Percentiles rank a stretch among this genome's conserved stretches.
These are phyloP conservation scores for Fraxinus pennsylvanica DNA, from an alignment of 257 asterid species.

Conservation along the genomic window DNA sequence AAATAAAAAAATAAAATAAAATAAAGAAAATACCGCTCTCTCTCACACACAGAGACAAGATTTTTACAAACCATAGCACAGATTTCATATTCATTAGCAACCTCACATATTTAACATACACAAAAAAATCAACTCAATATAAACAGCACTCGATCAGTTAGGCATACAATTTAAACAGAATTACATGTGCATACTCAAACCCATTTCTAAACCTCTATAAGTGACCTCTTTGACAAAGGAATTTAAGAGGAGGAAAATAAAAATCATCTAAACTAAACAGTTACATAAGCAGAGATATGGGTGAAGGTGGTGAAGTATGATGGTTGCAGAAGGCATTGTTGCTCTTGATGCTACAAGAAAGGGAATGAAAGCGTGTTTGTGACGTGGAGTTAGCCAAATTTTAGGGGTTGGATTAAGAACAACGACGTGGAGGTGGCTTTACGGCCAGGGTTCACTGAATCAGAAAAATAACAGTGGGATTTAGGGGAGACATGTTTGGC, in stretches of 20 bases:
- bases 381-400: not conserved
- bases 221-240: not conserved
- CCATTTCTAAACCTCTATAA: not conserved
- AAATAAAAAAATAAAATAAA: no score
- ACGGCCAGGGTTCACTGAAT: not conserved
- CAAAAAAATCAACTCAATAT: not conserved
- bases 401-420: not conserved
- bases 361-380: not conserved
- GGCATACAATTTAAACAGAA: not conserved
- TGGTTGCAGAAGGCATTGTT: not conserved
- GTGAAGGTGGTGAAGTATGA: not conserved
- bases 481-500: not conserved
- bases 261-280: not conserved
- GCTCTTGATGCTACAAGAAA: not conserved
- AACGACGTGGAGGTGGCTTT: constrained; percentile 5
- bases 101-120: not conserved
- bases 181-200: not conserved
- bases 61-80: not conserved
- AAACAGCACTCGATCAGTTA: not conserved
- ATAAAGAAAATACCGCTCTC: no score
- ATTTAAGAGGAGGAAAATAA: not conserved
- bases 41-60: not conserved
- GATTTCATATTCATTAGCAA: not conserved
- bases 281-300: not conserved
- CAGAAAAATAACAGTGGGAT: not conserved